Conservation (phyloP, 257 asterid genomes). For the Scutellaria barbata region DNA sequence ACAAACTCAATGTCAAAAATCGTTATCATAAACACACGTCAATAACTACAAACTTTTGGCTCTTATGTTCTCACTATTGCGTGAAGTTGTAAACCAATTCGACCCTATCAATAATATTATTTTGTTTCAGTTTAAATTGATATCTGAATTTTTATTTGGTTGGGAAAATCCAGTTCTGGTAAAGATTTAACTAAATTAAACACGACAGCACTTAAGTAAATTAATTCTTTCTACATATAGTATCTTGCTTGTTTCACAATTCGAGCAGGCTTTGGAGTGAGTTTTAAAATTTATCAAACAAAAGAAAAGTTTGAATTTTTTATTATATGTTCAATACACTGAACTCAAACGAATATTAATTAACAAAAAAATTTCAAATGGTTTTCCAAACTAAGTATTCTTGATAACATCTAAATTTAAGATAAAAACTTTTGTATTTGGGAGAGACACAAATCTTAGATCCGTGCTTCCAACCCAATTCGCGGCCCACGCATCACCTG, state of each 20-base stretch:
- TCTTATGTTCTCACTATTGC: not conserved
- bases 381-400: not conserved
- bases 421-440: too few species aligned
- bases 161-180: not conserved
- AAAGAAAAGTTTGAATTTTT: not conserved
- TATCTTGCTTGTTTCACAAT: not conserved
- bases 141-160: not conserved
- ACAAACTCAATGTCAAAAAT: constrained; percentile 25
- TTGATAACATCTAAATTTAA: not conserved
- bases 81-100: not conserved
- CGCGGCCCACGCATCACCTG: too few species aligned
- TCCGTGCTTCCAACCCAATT: too few species aligned
- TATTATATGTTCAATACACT: not conserved
- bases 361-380: not conserved
- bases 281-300: not conserved
- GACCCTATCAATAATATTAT: not conserved
- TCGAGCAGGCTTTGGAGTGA: not conserved
- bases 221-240: not conserved
- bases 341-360: not conserved
- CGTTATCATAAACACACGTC: constrained; percentile 25
- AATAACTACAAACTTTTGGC: constrained; percentile 34
- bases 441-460: too few species aligned
- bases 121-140: not conserved
- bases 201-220: not conserved
- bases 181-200: not conserved